These are phyloP conservation scores for Entonaema liquescens DNA, from an alignment of 495 filamentous ascomycete species.

Conservation along the genomic window DNA sequence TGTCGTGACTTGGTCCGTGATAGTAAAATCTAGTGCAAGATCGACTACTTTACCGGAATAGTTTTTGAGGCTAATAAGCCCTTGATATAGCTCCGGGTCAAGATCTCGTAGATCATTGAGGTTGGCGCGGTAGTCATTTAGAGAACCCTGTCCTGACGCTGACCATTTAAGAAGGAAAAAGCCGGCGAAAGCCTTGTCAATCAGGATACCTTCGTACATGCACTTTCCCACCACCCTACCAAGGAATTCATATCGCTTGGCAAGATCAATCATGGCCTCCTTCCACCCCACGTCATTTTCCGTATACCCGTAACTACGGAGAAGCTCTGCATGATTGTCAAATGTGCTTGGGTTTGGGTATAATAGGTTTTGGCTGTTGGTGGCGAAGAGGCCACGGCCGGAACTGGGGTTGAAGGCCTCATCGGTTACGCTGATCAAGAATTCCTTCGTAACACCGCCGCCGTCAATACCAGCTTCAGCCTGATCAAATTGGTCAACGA, in stretches of 20 bases:
- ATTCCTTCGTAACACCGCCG: conserved; percentile 97
- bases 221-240: conserved; percentile 96
- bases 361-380: conserved; percentile 88
- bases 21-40: conserved; percentile 88
- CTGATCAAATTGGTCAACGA: conserved; percentile 88
- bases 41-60: conserved; percentile 83
- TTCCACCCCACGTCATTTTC: conserved; percentile 64
- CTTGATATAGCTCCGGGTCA: conserved; percentile 92
- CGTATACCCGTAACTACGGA: conserved; percentile 61
- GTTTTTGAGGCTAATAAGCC: conserved; percentile 88
- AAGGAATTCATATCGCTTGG: conserved; percentile 87
- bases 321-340: conserved; percentile 71
- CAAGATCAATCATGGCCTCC: conserved; percentile 65
- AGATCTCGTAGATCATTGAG: conserved; percentile 93
- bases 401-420: conserved; percentile 74
- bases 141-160: conserved; percentile 66
- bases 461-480: conserved; percentile 95
- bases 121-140: conserved; percentile 82
- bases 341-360: conserved; percentile 87
- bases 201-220: conserved; percentile 95
- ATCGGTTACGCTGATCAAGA: conserved; percentile 86
- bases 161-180: conserved; percentile 98
- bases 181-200: conserved; percentile 91
- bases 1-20: conserved; percentile 77
- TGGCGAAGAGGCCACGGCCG: conserved; percentile 70